Percentiles rank a stretch among this genome's conserved stretches.
Conservation (phyloP, 768 basidiomycete species). For the Pleurotus salmoneostramineus region DNA sequence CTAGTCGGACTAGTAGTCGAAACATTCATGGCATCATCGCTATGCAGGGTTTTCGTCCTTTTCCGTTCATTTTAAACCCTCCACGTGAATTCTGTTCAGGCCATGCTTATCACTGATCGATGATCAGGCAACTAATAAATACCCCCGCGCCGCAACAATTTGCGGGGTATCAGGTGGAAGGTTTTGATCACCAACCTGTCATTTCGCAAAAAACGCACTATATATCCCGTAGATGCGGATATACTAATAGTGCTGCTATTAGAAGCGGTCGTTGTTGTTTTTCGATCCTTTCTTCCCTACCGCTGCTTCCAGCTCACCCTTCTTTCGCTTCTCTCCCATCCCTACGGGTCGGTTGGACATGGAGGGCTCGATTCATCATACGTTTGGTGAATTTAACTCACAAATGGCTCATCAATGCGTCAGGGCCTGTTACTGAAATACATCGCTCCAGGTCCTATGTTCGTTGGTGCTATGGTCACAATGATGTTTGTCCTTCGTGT, state of each 20-base stretch:
- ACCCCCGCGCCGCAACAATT: neutral
- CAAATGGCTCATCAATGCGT: neutral
- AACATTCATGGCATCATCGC: neutral
- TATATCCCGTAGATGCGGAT: neutral
- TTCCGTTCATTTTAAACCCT: neutral
- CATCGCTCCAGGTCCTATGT: conserved; percentile 5
- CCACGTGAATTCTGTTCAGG: neutral
- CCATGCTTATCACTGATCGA: neutral
- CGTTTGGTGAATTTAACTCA: neutral
- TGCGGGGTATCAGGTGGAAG: neutral
- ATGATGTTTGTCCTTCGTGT: neutral
- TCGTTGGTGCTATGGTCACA: conserved; percentile 4
- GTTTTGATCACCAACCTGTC: neutral
- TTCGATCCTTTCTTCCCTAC: neutral
- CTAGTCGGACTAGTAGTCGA: no score
- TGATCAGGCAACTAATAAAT: neutral
- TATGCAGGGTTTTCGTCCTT: neutral
- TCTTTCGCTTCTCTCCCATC: neutral
- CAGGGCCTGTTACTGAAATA: neutral
- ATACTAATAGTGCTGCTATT: neutral
- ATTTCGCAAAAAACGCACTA: neutral
- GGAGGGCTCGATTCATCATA: neutral
- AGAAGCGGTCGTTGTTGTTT: neutral
- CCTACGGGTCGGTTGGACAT: neutral
- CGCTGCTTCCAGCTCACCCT: neutral